Evolutionary conservation across 2,329 filamentous ascomycete species (phyloP).

Genomic region (Seiridium cupressi): DNA sequence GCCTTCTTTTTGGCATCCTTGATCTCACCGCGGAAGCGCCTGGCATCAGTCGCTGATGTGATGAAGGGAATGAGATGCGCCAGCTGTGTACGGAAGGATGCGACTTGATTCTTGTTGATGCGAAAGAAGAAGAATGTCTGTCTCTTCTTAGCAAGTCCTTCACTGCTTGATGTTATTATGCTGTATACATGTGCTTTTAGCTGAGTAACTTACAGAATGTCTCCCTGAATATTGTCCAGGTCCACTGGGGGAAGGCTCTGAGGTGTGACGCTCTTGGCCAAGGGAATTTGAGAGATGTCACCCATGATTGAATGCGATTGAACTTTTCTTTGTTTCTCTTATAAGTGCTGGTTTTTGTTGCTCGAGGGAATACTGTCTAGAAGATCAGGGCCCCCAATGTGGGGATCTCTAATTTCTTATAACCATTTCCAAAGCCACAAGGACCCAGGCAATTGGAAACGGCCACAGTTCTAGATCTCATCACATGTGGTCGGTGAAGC

Average conservation of each 20-base stretch:
- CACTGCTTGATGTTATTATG: background rate
- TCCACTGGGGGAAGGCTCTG: background rate
- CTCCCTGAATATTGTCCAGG: background rate
- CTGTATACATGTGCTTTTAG: too few species aligned
- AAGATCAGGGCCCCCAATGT: too few species aligned
- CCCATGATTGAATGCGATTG: background rate
- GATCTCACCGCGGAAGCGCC: background rate
- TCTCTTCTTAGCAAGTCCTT: conserved; percentile 1
- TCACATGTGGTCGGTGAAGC: too few species aligned
- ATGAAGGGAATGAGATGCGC: background rate
- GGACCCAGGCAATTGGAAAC: too few species aligned
- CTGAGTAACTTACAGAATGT: background rate
- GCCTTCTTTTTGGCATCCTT: background rate
- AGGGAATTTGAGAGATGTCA: background rate
- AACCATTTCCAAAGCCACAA: too few species aligned
- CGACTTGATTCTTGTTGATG: background rate
- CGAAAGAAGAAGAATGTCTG: conserved; percentile 2
- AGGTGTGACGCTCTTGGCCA: background rate
- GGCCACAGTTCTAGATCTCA: too few species aligned
- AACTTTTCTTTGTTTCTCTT: background rate
- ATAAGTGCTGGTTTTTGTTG: background rate
- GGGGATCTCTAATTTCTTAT: too few species aligned
- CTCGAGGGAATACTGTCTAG: too few species aligned
- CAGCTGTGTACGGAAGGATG: background rate
- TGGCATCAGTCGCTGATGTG: background rate